A percentile compares a stretch with the other conserved stretches of the same genome.
These are phyloP conservation scores for Malassezia restricta DNA, from an alignment of 1,284 basidiomycete species.

Conservation along the genomic window DNA sequence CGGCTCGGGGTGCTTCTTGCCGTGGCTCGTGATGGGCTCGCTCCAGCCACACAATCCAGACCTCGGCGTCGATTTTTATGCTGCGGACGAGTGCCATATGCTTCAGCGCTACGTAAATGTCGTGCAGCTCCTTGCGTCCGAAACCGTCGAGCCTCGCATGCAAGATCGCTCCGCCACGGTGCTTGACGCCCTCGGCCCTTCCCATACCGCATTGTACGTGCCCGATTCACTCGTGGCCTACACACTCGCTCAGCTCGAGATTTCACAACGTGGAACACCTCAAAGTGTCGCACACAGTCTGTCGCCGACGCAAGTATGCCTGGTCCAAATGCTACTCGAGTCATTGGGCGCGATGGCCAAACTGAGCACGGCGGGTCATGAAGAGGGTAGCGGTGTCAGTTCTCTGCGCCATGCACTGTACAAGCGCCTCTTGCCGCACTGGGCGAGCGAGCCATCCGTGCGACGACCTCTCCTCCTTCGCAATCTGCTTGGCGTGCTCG, in stretches of 20 bases:
- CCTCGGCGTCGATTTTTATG: neutral
- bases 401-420: slow-evolving; percentile 34
- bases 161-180: slow-evolving; percentile 31
- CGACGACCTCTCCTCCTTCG: slow-evolving; percentile 39
- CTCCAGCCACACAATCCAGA: slow-evolving; percentile 16
- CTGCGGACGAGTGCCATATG: slow-evolving; percentile 27
- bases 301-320: slow-evolving; percentile 22
- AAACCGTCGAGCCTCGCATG: slow-evolving; percentile 21
- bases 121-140: slow-evolving; percentile 31
- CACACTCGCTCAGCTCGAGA: slow-evolving; percentile 41
- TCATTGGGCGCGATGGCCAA: slow-evolving; percentile 23
- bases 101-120: slow-evolving; percentile 37
- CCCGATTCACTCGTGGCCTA: slow-evolving; percentile 43
- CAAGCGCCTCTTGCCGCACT: slow-evolving; percentile 42
- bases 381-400: slow-evolving; percentile 5
- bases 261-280: slow-evolving; percentile 28
- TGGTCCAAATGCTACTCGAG: slow-evolving; percentile 33
- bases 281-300: slow-evolving; percentile 26
- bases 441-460: slow-evolving; percentile 39
- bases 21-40: slow-evolving; percentile 24
- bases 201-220: slow-evolving; percentile 21
- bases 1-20: slow-evolving; percentile 39
- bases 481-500: slow-evolving; percentile 37
- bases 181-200: slow-evolving; percentile 19
- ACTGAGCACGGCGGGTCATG: slow-evolving; percentile 7